Conservation (phyloP, 768 basidiomycete species). For the Mycena rebaudengoi region DNA sequence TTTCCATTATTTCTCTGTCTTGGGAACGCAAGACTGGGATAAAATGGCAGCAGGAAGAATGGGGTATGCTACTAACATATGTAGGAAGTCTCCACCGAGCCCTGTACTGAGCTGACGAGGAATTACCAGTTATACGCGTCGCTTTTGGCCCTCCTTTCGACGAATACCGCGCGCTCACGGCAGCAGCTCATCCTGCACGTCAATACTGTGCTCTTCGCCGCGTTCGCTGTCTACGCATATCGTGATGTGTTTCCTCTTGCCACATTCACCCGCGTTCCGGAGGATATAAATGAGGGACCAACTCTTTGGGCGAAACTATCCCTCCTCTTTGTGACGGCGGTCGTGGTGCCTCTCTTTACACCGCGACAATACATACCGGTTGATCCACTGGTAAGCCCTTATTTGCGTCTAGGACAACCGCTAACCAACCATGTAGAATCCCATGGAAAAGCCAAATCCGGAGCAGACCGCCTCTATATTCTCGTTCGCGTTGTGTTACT, state of each 20-base stretch:
- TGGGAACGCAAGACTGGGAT: too few species aligned
- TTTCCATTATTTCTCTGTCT: conserved; percentile 5
- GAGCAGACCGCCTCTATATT: conserved; percentile 60
- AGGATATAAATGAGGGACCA: conserved; percentile 52
- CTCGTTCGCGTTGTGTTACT: conserved; percentile 55
- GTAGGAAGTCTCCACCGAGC: too few species aligned
- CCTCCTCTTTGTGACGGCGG: conserved; percentile 49
- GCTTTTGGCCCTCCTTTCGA: not conserved
- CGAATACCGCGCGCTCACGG: not conserved
- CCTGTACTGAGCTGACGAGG: too few species aligned
- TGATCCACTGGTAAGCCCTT: conserved; percentile 51
- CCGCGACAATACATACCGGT: too few species aligned
- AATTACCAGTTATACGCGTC: not conserved
- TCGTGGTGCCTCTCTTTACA: conserved; percentile 59
- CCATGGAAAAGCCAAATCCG: conserved; percentile 40
- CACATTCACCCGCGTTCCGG: conserved; percentile 49
- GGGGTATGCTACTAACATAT: too few species aligned
- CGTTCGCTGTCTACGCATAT: too few species aligned
- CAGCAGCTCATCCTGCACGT: conserved; percentile 30
- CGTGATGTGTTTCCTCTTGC: too few species aligned
- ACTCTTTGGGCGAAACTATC: conserved; percentile 61
- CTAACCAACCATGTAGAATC: conserved; percentile 35
- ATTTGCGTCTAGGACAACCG: too few species aligned
- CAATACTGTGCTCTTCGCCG: conserved; percentile 39
- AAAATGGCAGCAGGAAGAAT: too few species aligned